Conservation (phyloP, 1,139 yeast species). For the Debaryomyces sp. region DNA sequence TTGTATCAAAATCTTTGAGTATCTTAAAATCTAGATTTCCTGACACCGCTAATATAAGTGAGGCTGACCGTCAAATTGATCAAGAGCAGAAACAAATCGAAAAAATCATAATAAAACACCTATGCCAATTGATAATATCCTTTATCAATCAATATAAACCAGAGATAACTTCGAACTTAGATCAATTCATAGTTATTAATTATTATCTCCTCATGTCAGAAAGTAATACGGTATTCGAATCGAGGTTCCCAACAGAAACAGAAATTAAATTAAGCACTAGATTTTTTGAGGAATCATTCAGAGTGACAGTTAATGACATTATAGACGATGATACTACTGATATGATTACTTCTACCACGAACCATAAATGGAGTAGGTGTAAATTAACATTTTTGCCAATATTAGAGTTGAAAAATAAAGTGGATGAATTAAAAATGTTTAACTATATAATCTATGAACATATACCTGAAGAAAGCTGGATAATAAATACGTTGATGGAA, state of each 20-base stretch:
- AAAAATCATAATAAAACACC: conserved; percentile 16
- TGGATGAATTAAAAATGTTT: conserved; percentile 37
- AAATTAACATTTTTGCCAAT: conserved; percentile 40
- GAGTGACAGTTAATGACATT: conserved; percentile 16
- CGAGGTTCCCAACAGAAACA: conserved; percentile 19
- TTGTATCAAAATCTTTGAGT: conserved; percentile 22
- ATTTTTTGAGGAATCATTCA: conserved; percentile 32
- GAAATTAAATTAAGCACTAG: conserved; percentile 28
- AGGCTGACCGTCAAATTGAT: conserved; percentile 10
- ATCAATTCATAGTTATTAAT: conserved; percentile 30
- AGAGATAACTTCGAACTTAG: conserved; percentile 21
- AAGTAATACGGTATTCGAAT: conserved; percentile 3
- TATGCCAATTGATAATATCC: conserved; percentile 21
- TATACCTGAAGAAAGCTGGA: conserved; percentile 14
- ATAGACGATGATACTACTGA: conserved; percentile 14
- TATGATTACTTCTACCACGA: conserved; percentile 28
- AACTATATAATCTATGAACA: conserved; percentile 28
- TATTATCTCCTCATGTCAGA: conserved; percentile 19
- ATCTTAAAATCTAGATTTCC: conserved; percentile 10
- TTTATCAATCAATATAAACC: conserved; percentile 12
- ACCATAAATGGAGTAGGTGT: conserved; percentile 45
- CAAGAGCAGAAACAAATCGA: conserved; percentile 20
- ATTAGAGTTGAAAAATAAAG: conserved; percentile 33
- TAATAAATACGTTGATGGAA: conserved; percentile 16
- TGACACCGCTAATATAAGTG: not conserved